phyloP scores from a whole-genome alignment of 306 rosid species.

The Sophora flavescens region DNA sequence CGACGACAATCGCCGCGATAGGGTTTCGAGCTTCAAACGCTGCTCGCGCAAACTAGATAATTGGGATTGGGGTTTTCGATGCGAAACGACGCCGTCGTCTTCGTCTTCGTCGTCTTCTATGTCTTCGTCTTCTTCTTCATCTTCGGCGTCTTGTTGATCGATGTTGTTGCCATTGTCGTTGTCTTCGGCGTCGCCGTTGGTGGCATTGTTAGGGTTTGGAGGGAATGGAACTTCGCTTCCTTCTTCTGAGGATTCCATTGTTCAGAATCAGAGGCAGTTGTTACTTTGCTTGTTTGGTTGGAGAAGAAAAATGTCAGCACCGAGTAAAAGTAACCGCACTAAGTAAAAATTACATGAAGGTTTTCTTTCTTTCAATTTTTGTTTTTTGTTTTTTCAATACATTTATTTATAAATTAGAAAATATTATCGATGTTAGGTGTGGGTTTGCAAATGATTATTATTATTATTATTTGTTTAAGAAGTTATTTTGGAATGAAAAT shows the following conservation, averaged over 20 bases:
- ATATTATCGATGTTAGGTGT: too few species aligned
- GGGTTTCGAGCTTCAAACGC: constrained; percentile 60
- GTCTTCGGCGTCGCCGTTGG: constrained; percentile 49
- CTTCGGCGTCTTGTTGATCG: constrained; percentile 46
- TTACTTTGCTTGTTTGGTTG: constrained; percentile 23
- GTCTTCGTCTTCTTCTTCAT: constrained; percentile 38
- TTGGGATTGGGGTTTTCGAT: constrained; percentile 44
- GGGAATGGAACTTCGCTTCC: constrained; percentile 52
- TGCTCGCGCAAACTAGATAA: constrained; percentile 57
- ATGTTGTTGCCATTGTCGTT: constrained; percentile 30
- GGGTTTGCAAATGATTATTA: too few species aligned
- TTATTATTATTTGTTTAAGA: too few species aligned
- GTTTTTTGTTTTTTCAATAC: neutral
- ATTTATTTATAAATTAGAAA: too few species aligned
- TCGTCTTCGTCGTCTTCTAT: constrained; percentile 44
- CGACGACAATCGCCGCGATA: constrained; percentile 65
- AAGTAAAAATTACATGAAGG: neutral
- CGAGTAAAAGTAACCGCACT: constrained; percentile 35
- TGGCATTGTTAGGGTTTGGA: constrained; percentile 56
- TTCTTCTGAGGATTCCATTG: constrained; percentile 63
- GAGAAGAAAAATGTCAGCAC: neutral
- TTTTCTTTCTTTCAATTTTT: neutral
- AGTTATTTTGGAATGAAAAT: too few species aligned
- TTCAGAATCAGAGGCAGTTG: constrained; percentile 30
- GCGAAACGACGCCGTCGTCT: constrained; percentile 32